A percentile compares a stretch with the other conserved stretches of the same genome.
Evolutionary conservation across 495 filamentous ascomycete species (phyloP).

Genomic region (Penicillium odoratum): DNA sequence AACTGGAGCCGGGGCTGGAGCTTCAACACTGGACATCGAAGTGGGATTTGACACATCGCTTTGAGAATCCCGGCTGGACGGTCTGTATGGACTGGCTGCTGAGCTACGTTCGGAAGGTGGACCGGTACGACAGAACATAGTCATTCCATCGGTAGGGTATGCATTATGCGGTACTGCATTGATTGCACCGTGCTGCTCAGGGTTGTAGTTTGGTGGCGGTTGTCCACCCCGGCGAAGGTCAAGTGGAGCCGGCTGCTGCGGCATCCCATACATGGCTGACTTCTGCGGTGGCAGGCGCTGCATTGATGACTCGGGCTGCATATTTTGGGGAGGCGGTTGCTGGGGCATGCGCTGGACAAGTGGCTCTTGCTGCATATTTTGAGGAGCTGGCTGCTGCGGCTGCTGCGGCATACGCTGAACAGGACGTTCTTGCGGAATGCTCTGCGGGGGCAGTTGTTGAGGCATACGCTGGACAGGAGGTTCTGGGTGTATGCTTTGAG

Average conservation of each 20-base stretch:
- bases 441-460: conserved; percentile 4
- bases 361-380: conserved; percentile 9
- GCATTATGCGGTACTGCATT: conserved; percentile 82
- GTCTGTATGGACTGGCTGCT: conserved; percentile 69
- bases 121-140: conserved; percentile 90
- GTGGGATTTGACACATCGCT: conserved; percentile 91
- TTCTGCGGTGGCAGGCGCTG: conserved; percentile 1
- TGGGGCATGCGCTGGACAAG: conserved; percentile 2
- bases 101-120: conserved; percentile 84
- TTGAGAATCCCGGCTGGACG: conserved; percentile 83
- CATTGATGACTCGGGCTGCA: conserved; percentile 2
- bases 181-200: conserved; percentile 63
- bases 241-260: conserved; percentile 48
- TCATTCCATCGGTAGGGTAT: conserved; percentile 97
- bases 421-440: conserved; percentile 6
- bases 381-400: not conserved
- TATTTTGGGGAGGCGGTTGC: conserved; percentile 1
- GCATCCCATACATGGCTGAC: conserved; percentile 1
- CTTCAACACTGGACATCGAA: conserved; percentile 81
- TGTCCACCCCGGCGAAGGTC: conserved; percentile 53
- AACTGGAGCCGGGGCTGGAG: conserved; percentile 31
- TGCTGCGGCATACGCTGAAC: not conserved
- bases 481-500: conserved; percentile 4
- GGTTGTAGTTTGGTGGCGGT: conserved; percentile 49
- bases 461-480: conserved; percentile 3